Evolutionary conservation across 106 monocot species (phyloP).

Genomic region (Ottelia alismoides): DNA sequence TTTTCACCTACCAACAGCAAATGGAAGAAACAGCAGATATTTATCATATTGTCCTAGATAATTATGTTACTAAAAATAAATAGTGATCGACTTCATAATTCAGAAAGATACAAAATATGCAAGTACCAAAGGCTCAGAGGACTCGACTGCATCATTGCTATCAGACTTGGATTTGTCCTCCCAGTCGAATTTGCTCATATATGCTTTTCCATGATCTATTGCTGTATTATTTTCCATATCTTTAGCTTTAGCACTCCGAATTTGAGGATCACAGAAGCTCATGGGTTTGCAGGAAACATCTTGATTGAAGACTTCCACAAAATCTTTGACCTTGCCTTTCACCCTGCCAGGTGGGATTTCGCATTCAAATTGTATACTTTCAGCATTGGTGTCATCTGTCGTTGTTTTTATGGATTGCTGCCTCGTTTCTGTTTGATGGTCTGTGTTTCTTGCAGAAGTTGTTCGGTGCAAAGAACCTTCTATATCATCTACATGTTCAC

Average conservation of each 20-base stretch:
- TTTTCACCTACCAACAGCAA: too few relatives aligned
- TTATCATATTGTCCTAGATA: too few relatives aligned
- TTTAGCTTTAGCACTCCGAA: conserved; percentile 20
- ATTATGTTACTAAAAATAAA: too few relatives aligned
- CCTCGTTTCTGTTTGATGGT: conserved; percentile 8
- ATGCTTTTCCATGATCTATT: conserved; percentile 11
- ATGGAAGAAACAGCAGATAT: too few relatives aligned
- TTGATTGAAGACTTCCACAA: conserved; percentile 66
- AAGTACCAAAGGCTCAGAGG: too few relatives aligned
- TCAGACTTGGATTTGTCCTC: conserved; percentile 13
- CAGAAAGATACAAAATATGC: too few relatives aligned
- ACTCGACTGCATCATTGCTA: too few relatives aligned
- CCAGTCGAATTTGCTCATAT: conserved; percentile 10
- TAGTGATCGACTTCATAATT: too few relatives aligned
- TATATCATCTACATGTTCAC: conserved; percentile 12
- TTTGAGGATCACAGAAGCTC: conserved; percentile 14
- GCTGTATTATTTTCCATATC: conserved; percentile 16
- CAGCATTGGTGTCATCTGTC: conserved; percentile 2
- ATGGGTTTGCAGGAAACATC: conserved; percentile 34
- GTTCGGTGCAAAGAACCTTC: conserved; percentile 3
- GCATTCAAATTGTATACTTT: conserved; percentile 22
- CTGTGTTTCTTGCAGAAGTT: conserved; percentile 1
- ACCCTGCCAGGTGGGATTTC: conserved; percentile 29
- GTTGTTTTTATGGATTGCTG: conserved; percentile 5
- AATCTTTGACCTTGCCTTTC: conserved; percentile 81